Base-by-base conservation (phyloP, 2,329 filamentous ascomycete genomes). In the Grosmannia huntii region DNA sequence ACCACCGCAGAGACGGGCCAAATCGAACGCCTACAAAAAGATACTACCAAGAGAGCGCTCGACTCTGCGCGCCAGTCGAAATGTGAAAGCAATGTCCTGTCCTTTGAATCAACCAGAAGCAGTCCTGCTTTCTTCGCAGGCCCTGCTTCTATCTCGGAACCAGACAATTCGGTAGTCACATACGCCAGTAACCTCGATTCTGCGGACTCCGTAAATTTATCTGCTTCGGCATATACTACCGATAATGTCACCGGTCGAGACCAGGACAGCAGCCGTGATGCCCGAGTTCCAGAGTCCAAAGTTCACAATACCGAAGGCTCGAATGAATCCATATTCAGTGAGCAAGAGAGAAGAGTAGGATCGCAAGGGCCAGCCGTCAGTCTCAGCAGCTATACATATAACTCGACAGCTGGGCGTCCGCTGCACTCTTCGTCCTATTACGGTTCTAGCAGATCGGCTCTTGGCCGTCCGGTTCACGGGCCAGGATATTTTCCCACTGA, bases 311-410 rank as follows among this genome's bases (percentile, higher is more conserved):
- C 36, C 27, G 27, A n/a, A 2, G 4, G 41, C 27, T 10, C 28
- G 14, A 28, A 12, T 2, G 54, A 49, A 21, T 56, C 44, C n/a
- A 56, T 56, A 73, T 60, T 74, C 70, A 1, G 67, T 76, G 0
- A 75, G 73, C 66, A 65, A 57, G 53, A 53, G 28, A 33, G 28
- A 16, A 11, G 48, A 14, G 27, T 23, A 19, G 36, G 38, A 4
- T 53, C 36, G 23, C 55, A 57, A 28, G 36, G 55, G 9, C 33
- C 48, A 11, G 44, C 27, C 12, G 11, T 46, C 11, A 33, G 55
- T 23, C 48, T 52, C 19, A 44, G 21, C 23, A 44, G 55, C 14
- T 57, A 57, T n/a, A 57, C 55, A 16, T 56, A 50, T 41, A 46
- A 55, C 19, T 3, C 53, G 7, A 21, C 28, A 7, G 12, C 27